Evolutionary conservation across 1,284 basidiomycete species (phyloP).

Genomic region (Puccinia brachypodii): DNA sequence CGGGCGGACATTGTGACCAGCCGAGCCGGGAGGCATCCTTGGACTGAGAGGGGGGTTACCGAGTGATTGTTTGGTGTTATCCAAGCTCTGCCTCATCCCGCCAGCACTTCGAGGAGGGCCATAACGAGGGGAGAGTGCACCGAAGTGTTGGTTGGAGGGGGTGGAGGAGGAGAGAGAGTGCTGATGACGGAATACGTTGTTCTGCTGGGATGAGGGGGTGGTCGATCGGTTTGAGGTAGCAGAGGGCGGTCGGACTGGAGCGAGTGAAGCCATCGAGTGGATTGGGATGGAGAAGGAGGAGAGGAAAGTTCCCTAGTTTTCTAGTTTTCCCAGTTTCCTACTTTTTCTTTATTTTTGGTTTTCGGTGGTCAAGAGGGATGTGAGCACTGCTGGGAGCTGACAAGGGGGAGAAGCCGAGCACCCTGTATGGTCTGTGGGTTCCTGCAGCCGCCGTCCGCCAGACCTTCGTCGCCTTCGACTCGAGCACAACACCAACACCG

Average conservation of each 20-base stretch:
- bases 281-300: too few relatives aligned
- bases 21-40: constrained; percentile 14
- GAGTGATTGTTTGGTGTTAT: constrained; percentile 17
- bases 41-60: constrained; percentile 32
- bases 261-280: constrained; percentile 33
- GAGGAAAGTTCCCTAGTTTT: too few relatives aligned
- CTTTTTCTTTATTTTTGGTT: too few relatives aligned
- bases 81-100: constrained; percentile 45
- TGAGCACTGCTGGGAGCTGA: too few relatives aligned
- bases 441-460: too few relatives aligned
- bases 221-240: constrained; percentile 38
- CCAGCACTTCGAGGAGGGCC: constrained; percentile 33
- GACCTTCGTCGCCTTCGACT: too few relatives aligned
- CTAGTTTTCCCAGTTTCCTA: too few relatives aligned
- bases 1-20: constrained; percentile 20
- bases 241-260: constrained; percentile 39
- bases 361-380: too few relatives aligned
- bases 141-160: constrained; percentile 44
- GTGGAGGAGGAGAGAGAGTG: constrained; percentile 46
- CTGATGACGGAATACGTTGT: constrained; percentile 38
- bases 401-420: too few relatives aligned
- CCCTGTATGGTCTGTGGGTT: too few relatives aligned
- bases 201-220: constrained; percentile 36
- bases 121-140: constrained; percentile 43
- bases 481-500: too few relatives aligned